Evolutionary conservation across 148 eudicot species (phyloP), one percentile per base, ranked within the genome.

Genomic region (Oxyria digyna): DNA sequence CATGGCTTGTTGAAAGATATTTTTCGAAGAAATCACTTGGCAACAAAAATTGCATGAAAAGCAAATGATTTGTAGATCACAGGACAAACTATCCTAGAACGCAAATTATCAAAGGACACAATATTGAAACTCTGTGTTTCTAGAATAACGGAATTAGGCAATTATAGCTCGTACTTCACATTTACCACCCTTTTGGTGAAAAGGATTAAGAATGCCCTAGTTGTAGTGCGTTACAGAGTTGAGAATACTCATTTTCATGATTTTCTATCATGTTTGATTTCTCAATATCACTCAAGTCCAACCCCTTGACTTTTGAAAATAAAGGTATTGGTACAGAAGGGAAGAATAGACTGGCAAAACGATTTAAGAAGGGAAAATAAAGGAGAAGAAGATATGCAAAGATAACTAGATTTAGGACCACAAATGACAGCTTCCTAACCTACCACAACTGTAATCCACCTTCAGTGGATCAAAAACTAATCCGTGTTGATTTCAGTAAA

Each of bases 391-490:
- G 4, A 38, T 4, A 38, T 38, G 7, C 9, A 38, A 10, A 7
- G 7, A 59, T 27, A 29, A 31, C 65, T 4, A 59, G 18, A 57
- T 59, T 55, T 59, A 59, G 65, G 65, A 59, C 65, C 65, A 59
- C 65, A 29, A 31, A 59, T 59, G 20, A 59, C 38, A 59, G 65
- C 65, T 24, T 14, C 37, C 65, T 59, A 12, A 29, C 65, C 65
- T 59, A 27, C 65, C 64, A 59, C 65, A 59, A 29, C 20, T 27
- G 31, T 59, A 31, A 59, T 59, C 65, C 18, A 59, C 38, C 65
- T 59, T 59, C 37, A 59, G 65, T 29, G 65, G 65, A 59, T 59
- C 37, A 29, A 29, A n/a, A 59, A 59, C 38, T 59, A 59, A 29
- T 59, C 29, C 33, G 33, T 14, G 65, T 59, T 59, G 65, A 59